These are phyloP conservation scores for Neurospora sublineolata DNA, from an alignment of 495 filamentous ascomycete genomes.

Conservation along the genomic window DNA sequence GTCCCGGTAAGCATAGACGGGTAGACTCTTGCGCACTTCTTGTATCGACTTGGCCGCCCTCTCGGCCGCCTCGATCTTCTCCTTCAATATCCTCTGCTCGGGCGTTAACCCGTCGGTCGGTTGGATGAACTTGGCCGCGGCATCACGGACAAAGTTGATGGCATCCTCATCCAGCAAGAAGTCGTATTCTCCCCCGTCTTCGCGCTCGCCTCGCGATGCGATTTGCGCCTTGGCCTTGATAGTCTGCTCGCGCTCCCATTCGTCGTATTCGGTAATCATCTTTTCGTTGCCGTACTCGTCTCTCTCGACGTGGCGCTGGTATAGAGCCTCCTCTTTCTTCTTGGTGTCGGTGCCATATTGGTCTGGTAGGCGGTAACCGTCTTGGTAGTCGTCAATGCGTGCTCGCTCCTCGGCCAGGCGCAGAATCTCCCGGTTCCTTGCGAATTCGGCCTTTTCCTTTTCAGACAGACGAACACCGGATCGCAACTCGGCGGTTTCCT, in stretches of 20 bases:
- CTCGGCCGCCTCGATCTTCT: slow-evolving; percentile 77
- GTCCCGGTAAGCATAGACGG: slow-evolving; percentile 75
- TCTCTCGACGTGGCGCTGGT: slow-evolving; percentile 80
- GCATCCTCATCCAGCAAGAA: slow-evolving; percentile 86
- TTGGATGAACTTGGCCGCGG: slow-evolving; percentile 49
- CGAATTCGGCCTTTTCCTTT: slow-evolving; percentile 80
- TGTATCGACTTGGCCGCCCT: slow-evolving; percentile 76
- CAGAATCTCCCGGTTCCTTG: slow-evolving; percentile 77
- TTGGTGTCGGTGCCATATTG: slow-evolving; percentile 88
- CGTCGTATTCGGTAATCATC: slow-evolving; percentile 87
- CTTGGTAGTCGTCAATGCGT: slow-evolving; percentile 79
- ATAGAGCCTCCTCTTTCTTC: slow-evolving; percentile 81
- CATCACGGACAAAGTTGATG: slow-evolving; percentile 77
- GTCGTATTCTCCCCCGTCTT: slow-evolving; percentile 84
- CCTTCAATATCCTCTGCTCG: slow-evolving; percentile 67
- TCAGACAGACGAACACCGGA: slow-evolving; percentile 65
- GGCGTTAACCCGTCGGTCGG: slow-evolving; percentile 46
- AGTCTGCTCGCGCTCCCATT: slow-evolving; percentile 89
- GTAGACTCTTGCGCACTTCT: slow-evolving; percentile 80
- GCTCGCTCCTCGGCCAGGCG: slow-evolving; percentile 79
- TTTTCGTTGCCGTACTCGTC: slow-evolving; percentile 82
- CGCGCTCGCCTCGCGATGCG: slow-evolving; percentile 48
- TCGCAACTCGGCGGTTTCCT: slow-evolving; percentile 73
- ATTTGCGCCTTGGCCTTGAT: slow-evolving; percentile 86
- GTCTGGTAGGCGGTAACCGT: slow-evolving; percentile 89